Evolutionary conservation across 1,284 basidiomycete genomes (phyloP).

Genomic region (Trichosporon coremiiforme): DNA sequence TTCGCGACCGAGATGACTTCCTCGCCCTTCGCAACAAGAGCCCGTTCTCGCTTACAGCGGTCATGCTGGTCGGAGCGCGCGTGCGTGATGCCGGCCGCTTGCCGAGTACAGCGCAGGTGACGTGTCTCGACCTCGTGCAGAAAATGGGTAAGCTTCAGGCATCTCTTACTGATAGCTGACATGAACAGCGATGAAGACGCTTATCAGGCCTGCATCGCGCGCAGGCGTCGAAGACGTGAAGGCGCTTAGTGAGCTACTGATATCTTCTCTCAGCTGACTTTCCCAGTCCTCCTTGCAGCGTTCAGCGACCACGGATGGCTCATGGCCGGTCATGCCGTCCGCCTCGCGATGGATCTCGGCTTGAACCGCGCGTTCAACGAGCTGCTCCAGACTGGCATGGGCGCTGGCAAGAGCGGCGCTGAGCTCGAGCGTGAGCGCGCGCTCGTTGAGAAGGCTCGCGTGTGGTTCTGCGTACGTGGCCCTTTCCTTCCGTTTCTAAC

Average conservation of each 20-base stretch:
- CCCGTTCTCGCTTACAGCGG: slow-evolving; percentile 61
- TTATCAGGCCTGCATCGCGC: slow-evolving; percentile 71
- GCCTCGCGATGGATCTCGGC: slow-evolving; percentile 83
- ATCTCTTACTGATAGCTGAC: neutral
- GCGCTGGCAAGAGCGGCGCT: slow-evolving; percentile 60
- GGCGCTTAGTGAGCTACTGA: slow-evolving; percentile 69
- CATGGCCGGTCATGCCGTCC: slow-evolving; percentile 77
- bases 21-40: slow-evolving; percentile 52
- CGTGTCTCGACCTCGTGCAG: slow-evolving; percentile 67
- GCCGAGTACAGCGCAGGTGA: slow-evolving; percentile 30
- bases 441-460: slow-evolving; percentile 70
- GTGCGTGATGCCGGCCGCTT: slow-evolving; percentile 73
- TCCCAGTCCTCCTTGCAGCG: slow-evolving; percentile 75
- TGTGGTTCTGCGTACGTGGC: slow-evolving; percentile 68
- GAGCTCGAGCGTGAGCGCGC: slow-evolving; percentile 67
- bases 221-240: slow-evolving; percentile 72
- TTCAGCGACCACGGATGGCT: slow-evolving; percentile 89
- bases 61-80: slow-evolving; percentile 80
- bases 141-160: slow-evolving; percentile 58
- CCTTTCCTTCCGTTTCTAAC: neutral
- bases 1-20: slow-evolving; percentile 70
- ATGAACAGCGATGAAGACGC: slow-evolving; percentile 66
- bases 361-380: slow-evolving; percentile 82
- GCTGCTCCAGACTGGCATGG: slow-evolving; percentile 68
- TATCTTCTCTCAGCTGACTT: neutral